Evolutionary conservation across 2,329 filamentous ascomycete species (phyloP).

Genomic region (Beauveria rudraprayagi): DNA sequence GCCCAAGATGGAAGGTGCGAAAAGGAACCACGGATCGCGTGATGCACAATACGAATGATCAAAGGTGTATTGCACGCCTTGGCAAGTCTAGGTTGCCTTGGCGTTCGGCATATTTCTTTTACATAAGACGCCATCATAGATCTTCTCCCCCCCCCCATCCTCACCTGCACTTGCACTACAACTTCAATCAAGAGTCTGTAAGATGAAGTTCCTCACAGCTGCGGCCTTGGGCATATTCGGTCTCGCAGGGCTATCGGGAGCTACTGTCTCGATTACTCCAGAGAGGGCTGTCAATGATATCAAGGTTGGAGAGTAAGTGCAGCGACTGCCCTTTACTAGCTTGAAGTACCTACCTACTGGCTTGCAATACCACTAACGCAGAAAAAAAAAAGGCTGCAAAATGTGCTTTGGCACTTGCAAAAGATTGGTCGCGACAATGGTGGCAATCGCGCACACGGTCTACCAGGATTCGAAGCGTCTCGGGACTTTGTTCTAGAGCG

Average conservation of each 20-base stretch:
- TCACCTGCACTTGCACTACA: background rate
- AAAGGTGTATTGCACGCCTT: background rate
- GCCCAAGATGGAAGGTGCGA: background rate
- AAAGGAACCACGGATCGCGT: no score
- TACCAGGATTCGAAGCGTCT: constrained; percentile 51
- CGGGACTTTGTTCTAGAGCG: constrained; percentile 48
- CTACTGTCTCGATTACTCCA: constrained; percentile 16
- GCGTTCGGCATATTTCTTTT: background rate
- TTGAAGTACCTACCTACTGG: background rate
- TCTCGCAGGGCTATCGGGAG: background rate
- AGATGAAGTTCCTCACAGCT: background rate
- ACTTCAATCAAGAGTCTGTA: background rate
- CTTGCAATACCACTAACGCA: background rate
- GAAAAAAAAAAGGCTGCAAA: constrained; percentile 34
- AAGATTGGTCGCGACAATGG: constrained; percentile 46
- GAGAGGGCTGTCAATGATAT: constrained; percentile 30
- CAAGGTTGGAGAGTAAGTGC: constrained; percentile 23
- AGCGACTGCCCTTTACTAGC: background rate
- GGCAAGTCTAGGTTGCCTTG: background rate
- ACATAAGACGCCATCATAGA: background rate
- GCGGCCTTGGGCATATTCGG: background rate
- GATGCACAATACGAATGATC: no score
- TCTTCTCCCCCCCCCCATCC: background rate
- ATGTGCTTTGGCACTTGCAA: constrained; percentile 46
- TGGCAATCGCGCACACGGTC: constrained; percentile 52